These are phyloP conservation scores for Petasospora fabianii DNA, from an alignment of 1,139 yeast species.

Conservation along the genomic window DNA sequence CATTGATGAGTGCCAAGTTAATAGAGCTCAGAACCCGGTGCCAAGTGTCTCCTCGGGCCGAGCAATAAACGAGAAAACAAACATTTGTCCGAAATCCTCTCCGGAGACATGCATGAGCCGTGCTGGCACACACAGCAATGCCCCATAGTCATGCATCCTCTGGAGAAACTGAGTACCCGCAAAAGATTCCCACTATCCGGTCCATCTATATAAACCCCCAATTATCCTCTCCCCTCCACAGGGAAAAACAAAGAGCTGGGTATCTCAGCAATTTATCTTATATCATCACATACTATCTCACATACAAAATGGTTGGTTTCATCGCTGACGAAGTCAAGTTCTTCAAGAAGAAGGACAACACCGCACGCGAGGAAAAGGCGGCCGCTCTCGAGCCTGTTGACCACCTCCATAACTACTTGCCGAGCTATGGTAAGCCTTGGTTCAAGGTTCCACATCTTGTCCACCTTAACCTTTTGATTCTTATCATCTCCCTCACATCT, in stretches of 20 bases:
- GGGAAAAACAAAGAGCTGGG: too few relatives aligned
- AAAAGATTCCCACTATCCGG: neutral
- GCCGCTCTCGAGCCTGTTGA: constrained; percentile 9
- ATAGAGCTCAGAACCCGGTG: too few relatives aligned
- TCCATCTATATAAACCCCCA: constrained; percentile 3
- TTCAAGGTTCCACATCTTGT: constrained; percentile 35
- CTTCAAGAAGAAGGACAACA: constrained; percentile 10
- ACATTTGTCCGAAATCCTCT: constrained; percentile 15
- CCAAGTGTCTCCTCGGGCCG: too few relatives aligned
- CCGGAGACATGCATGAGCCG: constrained; percentile 11
- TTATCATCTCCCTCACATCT: constrained; percentile 41
- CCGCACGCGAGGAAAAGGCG: neutral
- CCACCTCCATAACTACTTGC: constrained; percentile 22
- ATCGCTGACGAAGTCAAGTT: constrained; percentile 26
- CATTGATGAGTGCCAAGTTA: too few relatives aligned
- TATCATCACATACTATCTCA: neutral
- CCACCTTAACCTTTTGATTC: constrained; percentile 35
- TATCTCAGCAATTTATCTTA: too few relatives aligned
- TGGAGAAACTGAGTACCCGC: neutral
- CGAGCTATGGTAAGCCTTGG: constrained; percentile 34
- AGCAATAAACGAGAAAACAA: too few relatives aligned
- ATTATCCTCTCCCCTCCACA: neutral
- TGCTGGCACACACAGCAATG: neutral
- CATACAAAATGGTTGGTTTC: constrained; percentile 21
- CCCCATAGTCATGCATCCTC: constrained; percentile 2